These are phyloP conservation scores for Carex arenaria DNA, from an alignment of 202 grass and related monocot species.

Conservation along the genomic window DNA sequence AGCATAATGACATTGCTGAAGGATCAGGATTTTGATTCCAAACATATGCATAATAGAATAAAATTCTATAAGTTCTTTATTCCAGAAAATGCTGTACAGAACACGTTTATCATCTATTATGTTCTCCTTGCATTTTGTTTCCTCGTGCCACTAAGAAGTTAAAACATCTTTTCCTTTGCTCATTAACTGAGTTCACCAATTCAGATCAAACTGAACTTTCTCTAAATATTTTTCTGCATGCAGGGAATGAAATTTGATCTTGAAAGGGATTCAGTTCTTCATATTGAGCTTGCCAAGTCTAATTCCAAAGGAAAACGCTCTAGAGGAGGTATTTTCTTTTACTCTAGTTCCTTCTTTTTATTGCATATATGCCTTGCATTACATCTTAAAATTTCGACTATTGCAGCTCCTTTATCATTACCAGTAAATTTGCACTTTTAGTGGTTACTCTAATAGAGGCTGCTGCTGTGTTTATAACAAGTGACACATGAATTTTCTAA, in stretches of 20 bases:
- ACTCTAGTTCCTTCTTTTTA: neutral
- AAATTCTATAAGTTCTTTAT: neutral
- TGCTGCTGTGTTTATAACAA: neutral
- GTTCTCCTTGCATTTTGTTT: neutral
- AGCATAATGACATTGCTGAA: neutral
- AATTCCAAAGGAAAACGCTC: slow-evolving; percentile 87
- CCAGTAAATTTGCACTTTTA: neutral
- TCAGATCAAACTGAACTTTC: neutral
- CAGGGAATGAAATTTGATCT: slow-evolving; percentile 94
- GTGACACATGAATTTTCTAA: neutral
- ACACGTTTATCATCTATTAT: neutral
- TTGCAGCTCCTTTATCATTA: neutral
- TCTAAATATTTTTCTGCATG: slow-evolving; percentile 3
- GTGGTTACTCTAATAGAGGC: neutral
- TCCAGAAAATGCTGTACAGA: neutral
- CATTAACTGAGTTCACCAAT: neutral
- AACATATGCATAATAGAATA: neutral
- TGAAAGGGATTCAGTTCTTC: slow-evolving; percentile 69
- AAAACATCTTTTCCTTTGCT: neutral
- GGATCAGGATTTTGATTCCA: neutral
- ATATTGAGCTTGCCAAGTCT: slow-evolving; percentile 89
- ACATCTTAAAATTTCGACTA: neutral
- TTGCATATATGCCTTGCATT: neutral
- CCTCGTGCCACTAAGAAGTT: neutral
- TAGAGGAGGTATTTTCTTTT: slow-evolving; percentile 48